Evolutionary conservation across 768 basidiomycete genomes (phyloP).

Genomic region (Boletus subparvulus): DNA sequence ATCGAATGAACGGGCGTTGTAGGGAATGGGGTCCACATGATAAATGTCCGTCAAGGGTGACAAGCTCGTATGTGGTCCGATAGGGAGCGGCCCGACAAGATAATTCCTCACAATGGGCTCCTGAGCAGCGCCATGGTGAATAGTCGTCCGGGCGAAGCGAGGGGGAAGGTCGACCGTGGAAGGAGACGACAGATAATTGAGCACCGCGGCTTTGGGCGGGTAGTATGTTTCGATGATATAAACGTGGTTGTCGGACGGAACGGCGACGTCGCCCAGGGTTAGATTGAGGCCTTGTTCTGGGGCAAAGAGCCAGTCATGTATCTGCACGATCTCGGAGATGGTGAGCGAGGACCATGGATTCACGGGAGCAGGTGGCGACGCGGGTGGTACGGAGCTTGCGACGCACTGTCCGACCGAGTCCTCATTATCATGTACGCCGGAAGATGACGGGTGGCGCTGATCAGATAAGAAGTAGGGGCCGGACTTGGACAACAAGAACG

Average conservation of each 20-base stretch:
- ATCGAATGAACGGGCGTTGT: slow-evolving; percentile 47
- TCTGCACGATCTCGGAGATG: slow-evolving; percentile 40
- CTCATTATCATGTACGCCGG: not conserved
- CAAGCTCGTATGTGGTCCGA: slow-evolving; percentile 40
- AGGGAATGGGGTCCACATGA: slow-evolving; percentile 52
- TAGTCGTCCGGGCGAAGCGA: slow-evolving; percentile 47
- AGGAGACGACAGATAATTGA: slow-evolving; percentile 45
- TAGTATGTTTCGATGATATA: slow-evolving; percentile 50
- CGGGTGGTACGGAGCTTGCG: slow-evolving; percentile 31
- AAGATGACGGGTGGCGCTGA: not conserved
- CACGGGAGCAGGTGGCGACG: slow-evolving; percentile 40
- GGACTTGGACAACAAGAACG: slow-evolving; percentile 13
- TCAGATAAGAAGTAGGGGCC: slow-evolving; percentile 1
- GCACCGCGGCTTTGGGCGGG: slow-evolving; percentile 48
- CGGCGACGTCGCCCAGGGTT: slow-evolving; percentile 35
- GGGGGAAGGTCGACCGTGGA: slow-evolving; percentile 28
- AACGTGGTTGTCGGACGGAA: slow-evolving; percentile 48
- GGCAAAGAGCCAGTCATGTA: slow-evolving; percentile 47
- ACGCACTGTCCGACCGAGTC: slow-evolving; percentile 35
- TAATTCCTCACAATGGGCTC: slow-evolving; percentile 52
- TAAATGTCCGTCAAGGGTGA: slow-evolving; percentile 50
- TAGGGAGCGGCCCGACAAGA: slow-evolving; percentile 57
- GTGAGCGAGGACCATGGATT: slow-evolving; percentile 57
- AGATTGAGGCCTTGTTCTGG: slow-evolving; percentile 48
- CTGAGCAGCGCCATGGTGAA: slow-evolving; percentile 46